Evolutionary conservation across 2,329 filamentous ascomycete species (phyloP).

Genomic region (Hirsutella rhossiliensis): DNA sequence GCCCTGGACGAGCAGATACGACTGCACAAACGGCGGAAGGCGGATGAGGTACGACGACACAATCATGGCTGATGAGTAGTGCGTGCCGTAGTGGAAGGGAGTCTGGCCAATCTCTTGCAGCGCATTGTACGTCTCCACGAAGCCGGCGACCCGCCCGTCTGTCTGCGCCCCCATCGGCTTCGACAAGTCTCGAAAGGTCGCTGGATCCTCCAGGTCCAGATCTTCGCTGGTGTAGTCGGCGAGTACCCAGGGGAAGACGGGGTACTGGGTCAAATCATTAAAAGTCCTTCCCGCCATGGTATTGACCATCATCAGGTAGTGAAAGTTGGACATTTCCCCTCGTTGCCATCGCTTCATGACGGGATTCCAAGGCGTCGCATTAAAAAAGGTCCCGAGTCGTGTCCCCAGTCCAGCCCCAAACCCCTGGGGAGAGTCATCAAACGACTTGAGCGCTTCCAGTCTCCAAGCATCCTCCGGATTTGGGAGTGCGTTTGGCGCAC

Average conservation of each 20-base stretch:
- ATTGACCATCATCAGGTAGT: constrained; percentile 97
- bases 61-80: constrained; percentile 98
- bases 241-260: constrained; percentile 94
- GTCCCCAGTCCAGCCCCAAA: constrained; percentile 74
- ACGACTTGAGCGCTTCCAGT: constrained; percentile 66
- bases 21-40: constrained; percentile 90
- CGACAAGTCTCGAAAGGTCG: constrained; percentile 78
- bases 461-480: constrained; percentile 87
- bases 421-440: constrained; percentile 45
- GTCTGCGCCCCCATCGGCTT: constrained; percentile 96
- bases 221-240: constrained; percentile 94
- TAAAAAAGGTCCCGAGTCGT: constrained; percentile 88
- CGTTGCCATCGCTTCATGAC: constrained; percentile 82
- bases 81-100: constrained; percentile 94
- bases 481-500: constrained; percentile 53
- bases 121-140: constrained; percentile 72
- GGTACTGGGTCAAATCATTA: constrained; percentile 96
- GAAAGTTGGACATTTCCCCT: constrained; percentile 95
- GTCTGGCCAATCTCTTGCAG: constrained; percentile 87
- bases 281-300: constrained; percentile 95
- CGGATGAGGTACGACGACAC: constrained; percentile 94
- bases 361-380: constrained; percentile 67
- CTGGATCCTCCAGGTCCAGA: constrained; percentile 72
- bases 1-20: constrained; percentile 88
- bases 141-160: constrained; percentile 60